Evolutionary conservation across 2,329 filamentous ascomycete species (phyloP).

Genomic region (Thielaviopsis euricoi): DNA sequence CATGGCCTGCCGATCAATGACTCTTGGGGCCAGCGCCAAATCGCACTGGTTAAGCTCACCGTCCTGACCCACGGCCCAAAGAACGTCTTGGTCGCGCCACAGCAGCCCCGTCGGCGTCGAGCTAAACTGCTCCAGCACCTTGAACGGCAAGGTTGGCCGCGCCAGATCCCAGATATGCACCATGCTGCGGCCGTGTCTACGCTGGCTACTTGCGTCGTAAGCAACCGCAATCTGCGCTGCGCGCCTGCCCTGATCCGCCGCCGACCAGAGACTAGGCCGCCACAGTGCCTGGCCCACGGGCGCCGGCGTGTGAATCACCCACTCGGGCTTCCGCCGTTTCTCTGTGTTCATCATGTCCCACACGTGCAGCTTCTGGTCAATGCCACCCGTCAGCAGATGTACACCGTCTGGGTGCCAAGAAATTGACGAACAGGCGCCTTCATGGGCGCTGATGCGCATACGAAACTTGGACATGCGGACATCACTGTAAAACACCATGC

Average conservation of each 20-base stretch:
- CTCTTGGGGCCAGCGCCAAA: constrained; percentile 44
- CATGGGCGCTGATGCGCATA: constrained; percentile 44
- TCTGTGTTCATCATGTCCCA: constrained; percentile 49
- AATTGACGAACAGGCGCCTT: constrained; percentile 41
- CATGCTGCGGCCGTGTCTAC: constrained; percentile 36
- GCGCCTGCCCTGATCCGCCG: constrained; percentile 40
- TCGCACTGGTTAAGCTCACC: constrained; percentile 49
- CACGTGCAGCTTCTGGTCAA: constrained; percentile 44
- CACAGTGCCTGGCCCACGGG: constrained; percentile 43
- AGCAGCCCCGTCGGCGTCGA: constrained; percentile 39
- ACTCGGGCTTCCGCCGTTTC: constrained; percentile 47
- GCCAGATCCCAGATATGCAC: constrained; percentile 57
- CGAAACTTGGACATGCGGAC: constrained; percentile 38
- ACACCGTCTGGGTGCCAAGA: constrained; percentile 53
- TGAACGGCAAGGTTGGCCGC: constrained; percentile 48
- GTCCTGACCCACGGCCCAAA: constrained; percentile 50
- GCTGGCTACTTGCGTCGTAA: constrained; percentile 40
- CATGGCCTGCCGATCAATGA: constrained; percentile 44
- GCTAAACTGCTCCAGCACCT: constrained; percentile 45
- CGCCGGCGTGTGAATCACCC: constrained; percentile 42
- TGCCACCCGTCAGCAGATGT: constrained; percentile 47
- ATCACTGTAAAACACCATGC: constrained; percentile 48
- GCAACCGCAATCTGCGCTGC: constrained; percentile 46
- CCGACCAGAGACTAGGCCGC: constrained; percentile 50
- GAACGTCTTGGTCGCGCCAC: constrained; percentile 47